Conservation (phyloP, 176 grass and related monocot species). For the Dactylis glomerata region DNA sequence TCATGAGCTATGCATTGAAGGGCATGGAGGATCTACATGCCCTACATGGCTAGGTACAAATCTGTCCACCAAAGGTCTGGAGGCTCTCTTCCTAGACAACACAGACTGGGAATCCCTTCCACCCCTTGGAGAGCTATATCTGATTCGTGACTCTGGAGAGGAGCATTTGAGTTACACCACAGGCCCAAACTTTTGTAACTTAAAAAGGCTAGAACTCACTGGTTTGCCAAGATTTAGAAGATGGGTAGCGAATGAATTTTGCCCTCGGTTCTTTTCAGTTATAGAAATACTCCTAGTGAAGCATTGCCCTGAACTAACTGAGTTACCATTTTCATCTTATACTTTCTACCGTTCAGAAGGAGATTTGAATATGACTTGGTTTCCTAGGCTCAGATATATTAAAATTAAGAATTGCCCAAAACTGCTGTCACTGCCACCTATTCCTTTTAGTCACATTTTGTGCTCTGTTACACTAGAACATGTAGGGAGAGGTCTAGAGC, state of each 20-base stretch:
- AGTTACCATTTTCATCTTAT: neutral
- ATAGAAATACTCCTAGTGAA: neutral
- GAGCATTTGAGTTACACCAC: neutral
- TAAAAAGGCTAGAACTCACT: neutral
- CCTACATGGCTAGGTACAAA: neutral
- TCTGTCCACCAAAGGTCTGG: neutral
- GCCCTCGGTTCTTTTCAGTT: neutral
- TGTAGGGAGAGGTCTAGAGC: neutral
- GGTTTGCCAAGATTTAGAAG: neutral
- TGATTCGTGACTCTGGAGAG: neutral
- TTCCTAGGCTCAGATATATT: neutral
- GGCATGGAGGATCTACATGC: neutral
- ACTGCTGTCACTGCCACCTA: neutral
- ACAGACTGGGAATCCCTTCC: neutral
- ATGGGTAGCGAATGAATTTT: neutral
- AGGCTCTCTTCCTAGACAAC: neutral
- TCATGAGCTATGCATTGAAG: neutral
- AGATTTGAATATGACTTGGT: neutral
- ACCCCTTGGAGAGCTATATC: neutral
- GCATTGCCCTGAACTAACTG: neutral
- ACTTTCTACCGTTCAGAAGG: too few relatives aligned
- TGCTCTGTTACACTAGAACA: accelerated
- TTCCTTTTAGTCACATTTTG: neutral
- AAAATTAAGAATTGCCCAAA: accelerated
- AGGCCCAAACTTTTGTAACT: neutral